These are phyloP conservation scores for Claviceps arundinis DNA, from an alignment of 2,329 filamentous ascomycete genomes.

Conservation along the genomic window DNA sequence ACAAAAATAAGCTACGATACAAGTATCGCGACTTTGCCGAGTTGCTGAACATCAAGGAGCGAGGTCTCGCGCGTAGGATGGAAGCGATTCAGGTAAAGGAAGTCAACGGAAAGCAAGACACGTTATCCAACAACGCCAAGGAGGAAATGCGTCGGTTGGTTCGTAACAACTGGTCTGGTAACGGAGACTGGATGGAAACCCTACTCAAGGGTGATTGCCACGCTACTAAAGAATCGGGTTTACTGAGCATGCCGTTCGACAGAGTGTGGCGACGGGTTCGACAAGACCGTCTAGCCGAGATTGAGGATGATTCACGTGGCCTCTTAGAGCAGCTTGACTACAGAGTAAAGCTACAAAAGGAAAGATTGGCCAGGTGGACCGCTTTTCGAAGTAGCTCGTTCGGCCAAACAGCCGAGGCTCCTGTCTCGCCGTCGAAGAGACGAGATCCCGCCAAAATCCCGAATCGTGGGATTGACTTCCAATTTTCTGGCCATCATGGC, in stretches of 20 bases:
- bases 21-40: conserved; percentile 52
- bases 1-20: conserved; percentile 44
- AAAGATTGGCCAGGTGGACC: conserved; percentile 60
- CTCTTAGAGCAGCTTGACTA: conserved; percentile 59
- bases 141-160: conserved; percentile 45
- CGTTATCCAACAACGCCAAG: conserved; percentile 28
- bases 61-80: conserved; percentile 39
- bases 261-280: conserved; percentile 58
- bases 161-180: conserved; percentile 66
- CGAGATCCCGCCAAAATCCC: conserved; percentile 8
- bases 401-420: conserved; percentile 14
- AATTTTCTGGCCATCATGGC: conserved; percentile 38
- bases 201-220: conserved; percentile 54
- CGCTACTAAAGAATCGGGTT: conserved; percentile 40
- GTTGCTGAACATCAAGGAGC: conserved; percentile 50
- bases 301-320: conserved; percentile 37
- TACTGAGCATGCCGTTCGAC: conserved; percentile 56
- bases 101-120: conserved; percentile 12
- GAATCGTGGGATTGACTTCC: conserved; percentile 36
- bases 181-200: conserved; percentile 58
- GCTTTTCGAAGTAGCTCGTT: conserved; percentile 44
- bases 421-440: conserved; percentile 14
- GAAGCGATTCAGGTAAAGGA: conserved; percentile 28
- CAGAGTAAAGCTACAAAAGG: conserved; percentile 52
- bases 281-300: conserved; percentile 40